A percentile compares a stretch with the other conserved stretches of the same genome.
Conservation (phyloP, 257 asterid species). For the Primulina huaijiensis region DNA sequence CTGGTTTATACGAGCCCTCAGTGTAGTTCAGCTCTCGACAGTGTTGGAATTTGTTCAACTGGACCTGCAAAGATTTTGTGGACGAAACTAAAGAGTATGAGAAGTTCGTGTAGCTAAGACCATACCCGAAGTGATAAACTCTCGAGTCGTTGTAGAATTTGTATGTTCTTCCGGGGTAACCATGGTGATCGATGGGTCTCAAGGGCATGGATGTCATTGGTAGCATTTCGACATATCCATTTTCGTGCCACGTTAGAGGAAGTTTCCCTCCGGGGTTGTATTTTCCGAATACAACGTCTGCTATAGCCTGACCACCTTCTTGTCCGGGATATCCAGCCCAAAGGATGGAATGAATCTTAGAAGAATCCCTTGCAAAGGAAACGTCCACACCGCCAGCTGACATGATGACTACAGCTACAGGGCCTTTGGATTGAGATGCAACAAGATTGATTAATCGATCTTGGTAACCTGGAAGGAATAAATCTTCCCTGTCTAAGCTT, state of each 20-base stretch:
- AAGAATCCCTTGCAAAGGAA: constrained; percentile 30
- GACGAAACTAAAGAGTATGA: constrained; percentile 13
- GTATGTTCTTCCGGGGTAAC: constrained; percentile 52
- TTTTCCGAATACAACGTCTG: constrained; percentile 43
- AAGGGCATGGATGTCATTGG: constrained; percentile 42
- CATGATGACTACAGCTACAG: constrained; percentile 40
- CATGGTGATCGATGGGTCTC: constrained; percentile 28
- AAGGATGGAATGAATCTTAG: constrained; percentile 27
- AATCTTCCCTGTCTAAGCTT: constrained; percentile 29
- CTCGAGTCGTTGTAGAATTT: constrained; percentile 39
- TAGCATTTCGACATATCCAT: constrained; percentile 24
- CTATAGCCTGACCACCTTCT: constrained; percentile 46
- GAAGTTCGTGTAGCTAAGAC: constrained; percentile 46
- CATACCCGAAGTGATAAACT: constrained; percentile 44
- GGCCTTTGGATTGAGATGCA: constrained; percentile 34
- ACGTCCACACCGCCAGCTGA: constrained; percentile 48
- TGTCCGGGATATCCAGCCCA: constrained; percentile 63
- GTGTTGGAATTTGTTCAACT: constrained; percentile 28
- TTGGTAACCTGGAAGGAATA: constrained; percentile 46
- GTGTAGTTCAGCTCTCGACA: constrained; percentile 36
- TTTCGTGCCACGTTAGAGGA: constrained; percentile 45
- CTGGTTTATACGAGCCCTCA: constrained; percentile 8
- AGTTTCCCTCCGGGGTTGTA: constrained; percentile 46
- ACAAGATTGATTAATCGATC: constrained; percentile 31
- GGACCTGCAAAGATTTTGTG: background rate